Base-by-base conservation (phyloP, 768 basidiomycete species). In the Boletus bicolor region DNA sequence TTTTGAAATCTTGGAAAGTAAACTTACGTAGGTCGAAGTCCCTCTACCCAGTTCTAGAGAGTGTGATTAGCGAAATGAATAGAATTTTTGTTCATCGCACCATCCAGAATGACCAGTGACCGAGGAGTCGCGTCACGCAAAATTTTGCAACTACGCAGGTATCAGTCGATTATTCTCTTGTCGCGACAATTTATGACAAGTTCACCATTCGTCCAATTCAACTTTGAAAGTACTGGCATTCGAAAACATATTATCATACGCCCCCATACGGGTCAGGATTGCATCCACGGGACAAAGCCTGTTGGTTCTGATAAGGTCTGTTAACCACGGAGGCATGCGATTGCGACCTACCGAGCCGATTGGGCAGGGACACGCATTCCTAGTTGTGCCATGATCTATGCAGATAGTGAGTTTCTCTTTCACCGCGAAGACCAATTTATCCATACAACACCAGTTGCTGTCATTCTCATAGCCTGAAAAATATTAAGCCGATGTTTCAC, bases 181-280 rank as follows among this genome's bases (percentile, higher is more conserved):
- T 2, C 49, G 30, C 21, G 15, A 8, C 43, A 24, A 38, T 37
- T 43, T 14, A 26, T 2, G 6, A 4, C 3, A 37, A 57, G 60
- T 72, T 41, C 63, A 93, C 93, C 93, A 93, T 82, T 99, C 97
- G 68, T 98, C 97, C 54, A 99, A 77, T 69, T 99, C 97, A 21
- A 99, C 97, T 70, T 98, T 97, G 82, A 98, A 99, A 0, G 96
- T 98, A 72, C 92, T 93, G 1, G 93, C 83, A 62, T 92, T 86
- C 3, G 90, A 87, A 71, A 94, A 95, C 89, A 96, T 93, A 67
- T 94, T 94, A 66, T 98, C 96, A 68, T 98, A 97, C 3, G 97
- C 97, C 10, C 97, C 97, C 97, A 98, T 98, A 26, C 96, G 86
- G 3, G 97, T 98, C 55, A 93, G 81, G 60, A 99, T 97, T 12